Evolutionary conservation across 2,329 filamentous ascomycete genomes (phyloP).

Genomic region (Epichloe amarillans): DNA sequence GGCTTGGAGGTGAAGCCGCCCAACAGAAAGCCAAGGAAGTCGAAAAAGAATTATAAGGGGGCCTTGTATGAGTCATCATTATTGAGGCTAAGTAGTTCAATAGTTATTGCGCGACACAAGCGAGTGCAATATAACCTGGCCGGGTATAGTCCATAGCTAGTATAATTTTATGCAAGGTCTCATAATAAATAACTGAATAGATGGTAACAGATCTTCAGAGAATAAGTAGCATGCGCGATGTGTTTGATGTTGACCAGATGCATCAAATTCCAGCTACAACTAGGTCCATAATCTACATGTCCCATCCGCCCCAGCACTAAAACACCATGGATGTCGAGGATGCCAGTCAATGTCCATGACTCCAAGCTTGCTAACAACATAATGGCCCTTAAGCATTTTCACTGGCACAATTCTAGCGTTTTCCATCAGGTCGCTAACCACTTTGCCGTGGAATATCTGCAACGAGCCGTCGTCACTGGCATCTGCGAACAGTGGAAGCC

Average conservation of each 20-base stretch:
- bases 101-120: too few relatives aligned
- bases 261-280: not conserved
- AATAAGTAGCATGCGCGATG: too few relatives aligned
- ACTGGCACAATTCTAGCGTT: slow-evolving; percentile 93
- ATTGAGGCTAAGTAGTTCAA: too few relatives aligned
- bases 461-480: slow-evolving; percentile 88
- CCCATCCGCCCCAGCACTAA: slow-evolving; percentile 88
- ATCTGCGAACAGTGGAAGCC: slow-evolving; percentile 79
- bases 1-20: slow-evolving; percentile 33
- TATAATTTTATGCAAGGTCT: too few relatives aligned
- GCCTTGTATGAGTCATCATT: not conserved
- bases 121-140: too few relatives aligned
- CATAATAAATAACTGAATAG: too few relatives aligned
- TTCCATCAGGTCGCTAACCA: slow-evolving; percentile 88
- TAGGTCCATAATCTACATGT: slow-evolving; percentile 81
- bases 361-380: slow-evolving; percentile 71
- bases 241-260: too few relatives aligned
- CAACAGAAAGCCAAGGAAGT: slow-evolving; percentile 31
- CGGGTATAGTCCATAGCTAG: too few relatives aligned
- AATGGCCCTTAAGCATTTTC: slow-evolving; percentile 86
- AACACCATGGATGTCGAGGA: slow-evolving; percentile 82
- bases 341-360: slow-evolving; percentile 96
- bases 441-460: slow-evolving; percentile 94
- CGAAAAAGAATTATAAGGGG: slow-evolving; percentile 9
- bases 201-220: too few relatives aligned